Base-by-base conservation (phyloP, 306 rosid species). In the Dryas octopetala region DNA sequence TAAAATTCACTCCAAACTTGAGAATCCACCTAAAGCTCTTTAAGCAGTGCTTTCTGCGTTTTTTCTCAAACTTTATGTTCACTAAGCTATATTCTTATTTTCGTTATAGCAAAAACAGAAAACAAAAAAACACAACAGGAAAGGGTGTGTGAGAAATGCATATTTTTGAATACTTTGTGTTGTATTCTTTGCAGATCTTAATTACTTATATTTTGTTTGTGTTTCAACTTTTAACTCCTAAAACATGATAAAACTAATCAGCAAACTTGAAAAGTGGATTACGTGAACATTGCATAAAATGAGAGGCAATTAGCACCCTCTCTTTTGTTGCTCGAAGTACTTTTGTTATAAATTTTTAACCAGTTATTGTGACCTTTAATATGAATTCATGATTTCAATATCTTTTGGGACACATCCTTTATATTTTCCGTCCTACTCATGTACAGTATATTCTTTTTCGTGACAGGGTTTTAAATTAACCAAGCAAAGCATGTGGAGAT, bases 401-500 rank as follows among this genome's bases (percentile, higher is more conserved):
- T 43, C 55, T 66, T 66, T 66, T 66, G 71, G 55, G 59, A 12
- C 17, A 44, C 11, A 10, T 71, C 53, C 61, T 17, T 44, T 23
- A 12, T 57, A 23, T 26, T 32, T 71, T 58, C 11, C 55, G 8
- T 44, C n/a, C 9, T 58, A 57, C 53, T 57, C 14, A 45, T 23
- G 38, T 26, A 8, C 0, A 2, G 52, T 55, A 71, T 16, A 13
- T 49, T 71, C n/a, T 46, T 64, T 73, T 66, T 15, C 78, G 81
- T 69, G 53, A 71, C 76, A 95, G 99, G 99, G 99, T 26, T 86
- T 90, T 76, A 95, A 90, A 76, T 62, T 93, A 79, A 86, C 97
- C 62, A 95, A 84, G 83, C 97, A 85, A 90, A 95, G 99, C 81
- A 84, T 59, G 78, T 82, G 82, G 93, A 90, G 97, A 75, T 89